Evolutionary conservation across 805 yeast genomes (phyloP).

Genomic region (Kodamaea jinghongensis): DNA sequence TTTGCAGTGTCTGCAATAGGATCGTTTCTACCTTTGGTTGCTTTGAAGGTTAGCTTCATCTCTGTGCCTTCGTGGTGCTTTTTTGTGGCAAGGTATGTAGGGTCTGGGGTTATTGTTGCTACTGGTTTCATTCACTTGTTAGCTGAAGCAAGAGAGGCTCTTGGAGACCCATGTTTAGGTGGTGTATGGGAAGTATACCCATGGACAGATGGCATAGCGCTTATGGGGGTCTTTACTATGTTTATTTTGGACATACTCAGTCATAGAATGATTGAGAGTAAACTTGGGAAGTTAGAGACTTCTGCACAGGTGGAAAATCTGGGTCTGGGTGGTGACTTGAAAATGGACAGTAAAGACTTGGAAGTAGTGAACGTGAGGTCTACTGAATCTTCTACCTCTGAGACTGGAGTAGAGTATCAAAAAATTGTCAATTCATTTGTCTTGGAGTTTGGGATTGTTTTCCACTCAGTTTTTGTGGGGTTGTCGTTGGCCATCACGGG

Average conservation of each 20-base stretch:
- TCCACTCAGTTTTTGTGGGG: constrained; percentile 33
- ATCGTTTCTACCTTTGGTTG: constrained; percentile 29
- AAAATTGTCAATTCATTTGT: constrained; percentile 53
- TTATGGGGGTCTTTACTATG: constrained; percentile 29
- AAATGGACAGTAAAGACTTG: not conserved
- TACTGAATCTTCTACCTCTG: too few relatives aligned
- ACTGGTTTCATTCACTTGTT: constrained; percentile 36
- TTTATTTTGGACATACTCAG: constrained; percentile 29
- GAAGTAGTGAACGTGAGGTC: not conserved
- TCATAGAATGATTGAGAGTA: constrained; percentile 14
- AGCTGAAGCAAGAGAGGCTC: constrained; percentile 27
- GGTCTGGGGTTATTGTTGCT: constrained; percentile 36
- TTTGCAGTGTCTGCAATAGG: constrained; percentile 30
- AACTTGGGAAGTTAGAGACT: not conserved
- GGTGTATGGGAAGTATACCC: constrained; percentile 26
- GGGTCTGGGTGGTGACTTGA: not conserved
- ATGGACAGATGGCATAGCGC: constrained; percentile 32
- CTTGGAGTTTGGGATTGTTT: constrained; percentile 32
- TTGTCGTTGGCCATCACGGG: constrained; percentile 32
- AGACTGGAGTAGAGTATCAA: constrained; percentile 27
- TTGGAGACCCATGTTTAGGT: constrained; percentile 28
- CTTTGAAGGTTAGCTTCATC: constrained; percentile 18
- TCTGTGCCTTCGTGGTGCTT: constrained; percentile 25
- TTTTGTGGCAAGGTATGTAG: constrained; percentile 28
- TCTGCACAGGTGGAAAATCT: too few relatives aligned